Percentiles rank a stretch among this genome's conserved stretches.
These are phyloP conservation scores for Aspergillus pseudonomiae DNA, from an alignment of 2,329 filamentous ascomycete species.

Conservation along the genomic window DNA sequence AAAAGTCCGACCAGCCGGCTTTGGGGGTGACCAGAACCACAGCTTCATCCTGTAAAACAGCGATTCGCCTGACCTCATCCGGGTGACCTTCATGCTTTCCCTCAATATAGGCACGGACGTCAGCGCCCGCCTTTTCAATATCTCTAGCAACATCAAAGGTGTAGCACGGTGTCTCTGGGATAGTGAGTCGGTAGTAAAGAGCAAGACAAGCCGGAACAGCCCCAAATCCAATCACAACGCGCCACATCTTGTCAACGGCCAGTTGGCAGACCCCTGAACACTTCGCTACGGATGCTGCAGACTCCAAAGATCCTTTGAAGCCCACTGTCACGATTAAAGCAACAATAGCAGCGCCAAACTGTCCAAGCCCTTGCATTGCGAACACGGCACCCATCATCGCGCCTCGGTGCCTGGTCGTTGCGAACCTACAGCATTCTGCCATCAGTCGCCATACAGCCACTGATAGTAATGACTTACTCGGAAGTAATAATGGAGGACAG, in stretches of 20 bases:
- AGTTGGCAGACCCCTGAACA: constrained; percentile 68
- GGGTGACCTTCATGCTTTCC: constrained; percentile 65
- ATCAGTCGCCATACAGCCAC: constrained; percentile 5
- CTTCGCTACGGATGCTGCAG: constrained; percentile 53
- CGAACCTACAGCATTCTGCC: constrained; percentile 57
- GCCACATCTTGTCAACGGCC: constrained; percentile 88
- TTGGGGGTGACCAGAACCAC: constrained; percentile 65
- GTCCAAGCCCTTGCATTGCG: constrained; percentile 83
- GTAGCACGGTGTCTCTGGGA: constrained; percentile 85
- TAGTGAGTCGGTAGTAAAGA: constrained; percentile 83
- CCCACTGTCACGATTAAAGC: constrained; percentile 74
- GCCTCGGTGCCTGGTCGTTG: constrained; percentile 81
- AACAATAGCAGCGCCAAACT: constrained; percentile 74
- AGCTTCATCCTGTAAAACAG: constrained; percentile 57
- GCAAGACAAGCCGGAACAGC: constrained; percentile 79
- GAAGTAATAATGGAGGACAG: constrained; percentile 82
- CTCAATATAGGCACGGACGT: constrained; percentile 73
- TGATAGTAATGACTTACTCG: constrained; percentile 53
- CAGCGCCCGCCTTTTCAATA: constrained; percentile 71
- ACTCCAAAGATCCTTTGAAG: constrained; percentile 66
- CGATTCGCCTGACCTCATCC: constrained; percentile 68
- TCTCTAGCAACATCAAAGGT: constrained; percentile 81
- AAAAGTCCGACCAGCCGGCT: constrained; percentile 73
- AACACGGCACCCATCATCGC: constrained; percentile 88
- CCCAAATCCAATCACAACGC: constrained; percentile 75